Conservation (phyloP, 345 rosid species). For the Alliaria petiolata region DNA sequence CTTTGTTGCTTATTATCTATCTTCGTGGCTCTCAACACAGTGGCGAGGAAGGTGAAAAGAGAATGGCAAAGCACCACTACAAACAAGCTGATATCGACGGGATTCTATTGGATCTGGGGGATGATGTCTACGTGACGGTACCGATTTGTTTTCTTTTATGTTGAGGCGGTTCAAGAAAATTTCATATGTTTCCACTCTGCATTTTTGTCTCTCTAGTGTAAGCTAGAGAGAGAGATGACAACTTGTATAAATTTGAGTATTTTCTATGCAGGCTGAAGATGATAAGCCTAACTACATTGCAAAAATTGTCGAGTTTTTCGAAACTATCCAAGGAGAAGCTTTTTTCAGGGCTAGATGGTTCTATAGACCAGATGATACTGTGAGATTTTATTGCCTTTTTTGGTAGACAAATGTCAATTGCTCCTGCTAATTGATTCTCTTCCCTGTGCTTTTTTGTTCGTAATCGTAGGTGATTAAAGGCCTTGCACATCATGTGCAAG, state of each 20-base stretch:
- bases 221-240: too few species aligned
- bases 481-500: background rate
- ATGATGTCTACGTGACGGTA: constrained; percentile 36
- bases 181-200: too few species aligned
- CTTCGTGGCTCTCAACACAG: constrained; percentile 1
- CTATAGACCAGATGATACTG: constrained; percentile 37
- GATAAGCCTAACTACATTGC: constrained; percentile 33
- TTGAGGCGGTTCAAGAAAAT: too few species aligned
- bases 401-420: too few species aligned
- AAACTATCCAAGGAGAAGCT: background rate
- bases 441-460: background rate
- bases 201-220: too few species aligned
- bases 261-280: constrained; percentile 6
- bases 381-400: constrained; percentile 3
- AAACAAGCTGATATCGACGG: constrained; percentile 27
- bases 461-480: constrained; percentile 29
- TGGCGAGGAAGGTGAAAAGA: background rate
- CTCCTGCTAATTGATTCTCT: too few species aligned
- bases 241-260: too few species aligned
- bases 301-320: background rate
- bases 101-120: constrained; percentile 11
- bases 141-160: too few species aligned
- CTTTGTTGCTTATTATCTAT: too few species aligned
- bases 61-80: constrained; percentile 27
- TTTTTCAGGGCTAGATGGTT: background rate